Conservation (phyloP, 2,329 filamentous ascomycete species). For the Aspergillus oerlinghausenensis region DNA sequence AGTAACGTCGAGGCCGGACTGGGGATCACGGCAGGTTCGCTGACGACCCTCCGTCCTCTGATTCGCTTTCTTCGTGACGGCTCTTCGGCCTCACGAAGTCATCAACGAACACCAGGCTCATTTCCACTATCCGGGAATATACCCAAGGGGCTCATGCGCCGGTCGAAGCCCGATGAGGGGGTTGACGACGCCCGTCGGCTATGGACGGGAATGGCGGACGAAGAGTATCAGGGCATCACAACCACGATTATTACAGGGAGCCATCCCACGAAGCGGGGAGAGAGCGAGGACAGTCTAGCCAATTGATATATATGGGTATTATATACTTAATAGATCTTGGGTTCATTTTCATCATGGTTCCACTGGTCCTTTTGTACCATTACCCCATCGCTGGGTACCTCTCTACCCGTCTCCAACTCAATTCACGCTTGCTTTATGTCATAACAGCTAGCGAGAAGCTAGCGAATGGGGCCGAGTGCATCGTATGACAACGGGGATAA, state of each 20-base stretch:
- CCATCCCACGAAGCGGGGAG: slow-evolving; percentile 1
- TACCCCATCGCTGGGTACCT: no score
- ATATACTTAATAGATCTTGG: not conserved
- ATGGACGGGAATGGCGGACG: slow-evolving; percentile 15
- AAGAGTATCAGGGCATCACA: slow-evolving; percentile 19
- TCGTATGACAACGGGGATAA: not conserved
- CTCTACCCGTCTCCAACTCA: not conserved
- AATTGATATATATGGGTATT: not conserved
- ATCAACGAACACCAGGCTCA: slow-evolving; percentile 12
- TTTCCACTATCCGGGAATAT: slow-evolving; percentile 16
- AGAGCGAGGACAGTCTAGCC: slow-evolving; percentile 19
- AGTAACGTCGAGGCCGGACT: slow-evolving; percentile 29
- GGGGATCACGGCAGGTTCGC: slow-evolving; percentile 34
- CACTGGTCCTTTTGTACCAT: not conserved
- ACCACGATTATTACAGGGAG: slow-evolving; percentile 18
- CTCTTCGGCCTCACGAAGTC: slow-evolving; percentile 15
- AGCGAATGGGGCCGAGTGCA: not conserved
- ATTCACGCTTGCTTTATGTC: not conserved
- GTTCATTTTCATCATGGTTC: not conserved
- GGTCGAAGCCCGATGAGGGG: slow-evolving; percentile 3
- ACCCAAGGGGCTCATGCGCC: slow-evolving; percentile 1
- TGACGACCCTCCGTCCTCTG: slow-evolving; percentile 40
- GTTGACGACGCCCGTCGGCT: slow-evolving; percentile 9
- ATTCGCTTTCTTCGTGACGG: slow-evolving; percentile 29
- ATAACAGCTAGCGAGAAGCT: not conserved